Evolutionary conservation across 2,329 filamentous ascomycete species (phyloP).

Genomic region (Pseudopyricularia javanii): DNA sequence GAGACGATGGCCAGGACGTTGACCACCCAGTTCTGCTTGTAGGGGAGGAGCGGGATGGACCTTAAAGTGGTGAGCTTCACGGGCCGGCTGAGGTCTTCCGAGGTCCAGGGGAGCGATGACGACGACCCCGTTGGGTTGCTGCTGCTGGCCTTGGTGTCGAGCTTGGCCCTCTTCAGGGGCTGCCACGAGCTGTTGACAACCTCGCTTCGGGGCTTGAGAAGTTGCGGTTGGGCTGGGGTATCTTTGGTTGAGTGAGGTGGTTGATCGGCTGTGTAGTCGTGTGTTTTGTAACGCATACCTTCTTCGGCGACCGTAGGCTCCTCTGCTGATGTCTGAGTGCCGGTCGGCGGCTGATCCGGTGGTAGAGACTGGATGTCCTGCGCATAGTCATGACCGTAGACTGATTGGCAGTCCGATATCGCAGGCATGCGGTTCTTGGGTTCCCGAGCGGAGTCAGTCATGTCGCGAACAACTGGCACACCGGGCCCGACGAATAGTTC

Average conservation of each 20-base stretch:
- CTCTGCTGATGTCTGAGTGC: background rate
- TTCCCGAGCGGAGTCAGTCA: too few species aligned
- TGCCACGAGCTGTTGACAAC: background rate
- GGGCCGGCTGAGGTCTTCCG: slow-evolving; percentile 25
- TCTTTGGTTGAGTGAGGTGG: background rate
- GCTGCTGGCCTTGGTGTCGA: background rate
- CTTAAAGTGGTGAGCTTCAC: slow-evolving; percentile 38
- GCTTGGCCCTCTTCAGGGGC: background rate
- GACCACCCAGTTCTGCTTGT: slow-evolving; percentile 45
- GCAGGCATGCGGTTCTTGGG: too few species aligned
- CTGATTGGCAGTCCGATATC: background rate
- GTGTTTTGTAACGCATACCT: background rate
- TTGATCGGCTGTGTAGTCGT: background rate
- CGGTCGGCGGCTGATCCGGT: background rate
- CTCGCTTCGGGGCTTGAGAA: background rate
- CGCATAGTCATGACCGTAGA: background rate
- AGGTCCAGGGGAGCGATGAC: slow-evolving; percentile 22
- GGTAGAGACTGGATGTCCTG: background rate
- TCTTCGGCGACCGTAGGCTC: background rate
- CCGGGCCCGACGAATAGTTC: background rate
- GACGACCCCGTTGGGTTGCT: background rate
- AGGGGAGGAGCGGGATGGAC: slow-evolving; percentile 37
- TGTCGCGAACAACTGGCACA: too few species aligned
- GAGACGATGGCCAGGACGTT: slow-evolving; percentile 40
- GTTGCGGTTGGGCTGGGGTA: background rate